phyloP scores from a whole-genome alignment of 495 filamentous ascomycete species.

The Lasiosphaeris hirsuta region DNA sequence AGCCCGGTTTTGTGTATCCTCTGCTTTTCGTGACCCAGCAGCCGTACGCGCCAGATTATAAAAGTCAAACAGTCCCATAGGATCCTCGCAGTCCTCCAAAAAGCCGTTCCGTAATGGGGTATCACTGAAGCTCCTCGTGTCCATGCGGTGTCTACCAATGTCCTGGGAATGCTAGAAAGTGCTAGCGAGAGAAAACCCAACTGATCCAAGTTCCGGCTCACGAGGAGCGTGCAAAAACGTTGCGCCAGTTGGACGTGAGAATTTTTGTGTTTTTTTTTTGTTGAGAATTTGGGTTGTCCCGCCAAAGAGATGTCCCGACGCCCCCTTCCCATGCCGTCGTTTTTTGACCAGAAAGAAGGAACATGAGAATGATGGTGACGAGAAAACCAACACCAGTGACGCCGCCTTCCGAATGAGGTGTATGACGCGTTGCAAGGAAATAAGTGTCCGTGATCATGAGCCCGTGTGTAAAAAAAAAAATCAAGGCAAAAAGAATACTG shows the following conservation, averaged over 20 bases:
- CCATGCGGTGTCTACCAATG: constrained; percentile 7
- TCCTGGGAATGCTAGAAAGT: background rate
- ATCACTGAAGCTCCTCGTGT: constrained; percentile 14
- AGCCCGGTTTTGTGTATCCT: too few species aligned
- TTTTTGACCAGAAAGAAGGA: constrained; percentile 6
- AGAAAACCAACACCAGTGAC: constrained; percentile 12
- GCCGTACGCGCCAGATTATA: too few species aligned
- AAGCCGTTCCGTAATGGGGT: constrained; percentile 3
- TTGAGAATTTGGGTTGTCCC: too few species aligned
- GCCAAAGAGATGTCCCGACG: constrained; percentile 1
- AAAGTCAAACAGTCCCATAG: background rate
- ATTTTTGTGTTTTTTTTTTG: too few species aligned
- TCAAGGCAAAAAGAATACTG: background rate
- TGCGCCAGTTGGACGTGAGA: background rate
- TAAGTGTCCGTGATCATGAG: background rate
- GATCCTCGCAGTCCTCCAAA: background rate
- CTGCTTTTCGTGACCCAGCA: too few species aligned
- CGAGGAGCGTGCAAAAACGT: background rate
- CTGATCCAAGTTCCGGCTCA: background rate
- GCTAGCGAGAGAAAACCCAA: background rate
- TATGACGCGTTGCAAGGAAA: constrained; percentile 6
- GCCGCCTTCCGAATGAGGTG: constrained; percentile 3
- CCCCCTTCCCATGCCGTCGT: constrained; percentile 7
- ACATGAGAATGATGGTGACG: constrained; percentile 2
- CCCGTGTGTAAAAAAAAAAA: background rate